These are phyloP conservation scores for Trichophyton benhamiae DNA, from an alignment of 2,329 filamentous ascomycete species.

Conservation along the genomic window DNA sequence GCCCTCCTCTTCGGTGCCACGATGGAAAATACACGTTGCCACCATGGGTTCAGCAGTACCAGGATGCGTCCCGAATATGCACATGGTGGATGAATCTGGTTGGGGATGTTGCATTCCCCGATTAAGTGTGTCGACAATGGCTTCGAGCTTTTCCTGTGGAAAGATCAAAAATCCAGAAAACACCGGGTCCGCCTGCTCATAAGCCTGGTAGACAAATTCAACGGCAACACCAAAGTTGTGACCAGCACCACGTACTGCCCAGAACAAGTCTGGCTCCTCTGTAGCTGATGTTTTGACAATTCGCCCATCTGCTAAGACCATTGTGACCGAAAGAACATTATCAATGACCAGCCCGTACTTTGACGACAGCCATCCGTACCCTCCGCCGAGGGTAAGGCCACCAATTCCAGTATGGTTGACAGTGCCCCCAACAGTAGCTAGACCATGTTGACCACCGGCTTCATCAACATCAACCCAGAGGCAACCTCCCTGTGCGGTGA, in stretches of 20 bases:
- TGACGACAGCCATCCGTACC: constrained; percentile 46
- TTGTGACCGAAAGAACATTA: constrained; percentile 30
- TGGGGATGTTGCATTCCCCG: constrained; percentile 13
- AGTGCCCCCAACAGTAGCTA: constrained; percentile 51
- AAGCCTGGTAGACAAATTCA: constrained; percentile 31
- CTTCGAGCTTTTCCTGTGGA: constrained; percentile 17
- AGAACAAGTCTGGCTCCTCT: constrained; percentile 40
- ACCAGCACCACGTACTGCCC: constrained; percentile 36
- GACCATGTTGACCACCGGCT: constrained; percentile 37
- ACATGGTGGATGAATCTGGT: constrained; percentile 15
- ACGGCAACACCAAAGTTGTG: constrained; percentile 37
- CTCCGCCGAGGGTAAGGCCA: constrained; percentile 46
- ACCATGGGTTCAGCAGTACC: constrained; percentile 15
- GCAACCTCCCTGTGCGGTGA: constrained; percentile 42
- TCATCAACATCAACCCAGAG: constrained; percentile 45
- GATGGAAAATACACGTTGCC: constrained; percentile 21
- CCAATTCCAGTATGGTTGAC: constrained; percentile 52
- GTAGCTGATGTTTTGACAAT: constrained; percentile 29
- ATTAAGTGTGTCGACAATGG: constrained; percentile 19
- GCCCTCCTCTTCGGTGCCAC: constrained; percentile 24
- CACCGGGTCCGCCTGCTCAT: constrained; percentile 23
- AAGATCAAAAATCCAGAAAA: constrained; percentile 24
- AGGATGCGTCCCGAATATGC: constrained; percentile 18
- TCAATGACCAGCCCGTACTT: constrained; percentile 44
- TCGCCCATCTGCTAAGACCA: constrained; percentile 32